Conservation (phyloP, 2,329 filamentous ascomycete species). For the Calonectria ilicicola region DNA sequence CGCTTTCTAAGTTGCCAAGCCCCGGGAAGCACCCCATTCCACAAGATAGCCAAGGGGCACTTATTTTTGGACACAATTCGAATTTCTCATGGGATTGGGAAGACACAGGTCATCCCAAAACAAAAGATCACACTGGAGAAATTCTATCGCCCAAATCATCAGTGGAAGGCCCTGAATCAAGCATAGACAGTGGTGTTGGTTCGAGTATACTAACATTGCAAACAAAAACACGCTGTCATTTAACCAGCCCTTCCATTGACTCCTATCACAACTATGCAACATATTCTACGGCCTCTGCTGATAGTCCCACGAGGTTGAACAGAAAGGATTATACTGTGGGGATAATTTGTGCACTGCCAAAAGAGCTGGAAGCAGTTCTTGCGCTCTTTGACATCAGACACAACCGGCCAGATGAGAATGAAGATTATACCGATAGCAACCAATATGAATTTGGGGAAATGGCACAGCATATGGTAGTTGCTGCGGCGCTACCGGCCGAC, state of each 20-base stretch:
- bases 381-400: constrained; percentile 21
- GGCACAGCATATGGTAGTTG: constrained; percentile 24
- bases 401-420: background rate
- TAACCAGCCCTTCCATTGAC: background rate
- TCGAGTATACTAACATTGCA: background rate
- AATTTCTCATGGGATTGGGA: constrained; percentile 1
- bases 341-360: constrained; percentile 25
- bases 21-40: background rate
- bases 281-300: background rate
- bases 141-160: background rate
- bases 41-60: background rate
- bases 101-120: background rate
- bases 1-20: background rate
- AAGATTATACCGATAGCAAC: constrained; percentile 6
- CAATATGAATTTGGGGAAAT: constrained; percentile 26
- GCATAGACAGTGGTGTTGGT: constrained; percentile 2
- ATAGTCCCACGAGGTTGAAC: background rate
- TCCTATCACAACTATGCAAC: too few species aligned
- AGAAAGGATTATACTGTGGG: constrained; percentile 22
- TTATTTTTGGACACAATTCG: constrained; percentile 6
- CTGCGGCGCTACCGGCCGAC: constrained; percentile 23
- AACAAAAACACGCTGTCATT: background rate
- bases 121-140: background rate
- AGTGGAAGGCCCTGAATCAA: background rate
- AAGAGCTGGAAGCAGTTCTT: constrained; percentile 18